Evolutionary conservation across 768 basidiomycete species (phyloP), one percentile per base, ranked within the genome.

Genomic region (Amanita phalloides): DNA sequence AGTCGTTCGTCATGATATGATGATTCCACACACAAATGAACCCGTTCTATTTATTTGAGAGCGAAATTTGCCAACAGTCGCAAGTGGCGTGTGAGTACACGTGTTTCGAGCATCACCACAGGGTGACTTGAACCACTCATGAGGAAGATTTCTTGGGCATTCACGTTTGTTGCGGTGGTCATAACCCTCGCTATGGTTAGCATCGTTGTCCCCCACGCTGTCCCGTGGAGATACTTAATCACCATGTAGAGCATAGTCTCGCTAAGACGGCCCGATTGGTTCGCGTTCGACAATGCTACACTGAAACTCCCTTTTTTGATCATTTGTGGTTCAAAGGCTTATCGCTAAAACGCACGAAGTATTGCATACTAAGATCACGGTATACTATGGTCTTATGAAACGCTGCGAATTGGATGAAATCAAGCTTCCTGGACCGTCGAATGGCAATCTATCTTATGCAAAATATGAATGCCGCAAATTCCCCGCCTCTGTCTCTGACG

Each of bases 61-160:
- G 10, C 32, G 32, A 32, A 10, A 32, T 10, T 30, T 8, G 25
- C 25, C 25, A 25, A 3, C 25, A 25, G 26, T 10, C 32, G 10
- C 10, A 33, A 13, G 33, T 33, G 33, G 33, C 33, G 33, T 33
- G 33, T 13, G 33, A 33, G 33, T 33, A 5, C 13, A 13, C 33
- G 28, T 30, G 28, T 28, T 28, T 28, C 28, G 5, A 7, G 28
- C 11, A 11, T 1, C 33, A 6, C 28, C 13, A 11, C 13, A 28
- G 21, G 26, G 26, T 48, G n/a, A 30, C 42, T 26, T 26, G 36
- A 5, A 39, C 37, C n/a, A 33, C 55, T 49, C 26, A 84, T 86
- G 84, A 72, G 84, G 56, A 86, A 84, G 59, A 77, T 73, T 0
- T 86, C 82, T 0, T 88, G 88, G 56, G 76, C 75, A 25, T 55